phyloP scores from a whole-genome alignment of 2,329 filamentous ascomycete genomes.

The Penicillium sp. region DNA sequence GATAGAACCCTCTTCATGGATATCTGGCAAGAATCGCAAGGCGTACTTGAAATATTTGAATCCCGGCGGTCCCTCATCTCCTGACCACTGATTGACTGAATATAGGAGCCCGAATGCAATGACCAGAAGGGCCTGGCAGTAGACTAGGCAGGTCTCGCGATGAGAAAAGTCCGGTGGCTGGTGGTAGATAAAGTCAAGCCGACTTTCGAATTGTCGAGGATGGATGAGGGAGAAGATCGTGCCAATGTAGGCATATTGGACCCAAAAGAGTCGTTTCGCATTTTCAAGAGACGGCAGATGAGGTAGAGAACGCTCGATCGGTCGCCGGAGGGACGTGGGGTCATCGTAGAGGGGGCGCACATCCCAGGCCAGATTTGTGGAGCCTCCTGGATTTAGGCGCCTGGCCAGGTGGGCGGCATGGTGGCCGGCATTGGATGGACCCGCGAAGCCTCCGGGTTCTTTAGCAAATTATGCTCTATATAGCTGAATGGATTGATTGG shows the following conservation, averaged over 20 bases:
- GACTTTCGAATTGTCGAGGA: conserved; percentile 50
- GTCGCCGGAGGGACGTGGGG: conserved; percentile 33
- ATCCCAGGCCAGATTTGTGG: conserved; percentile 40
- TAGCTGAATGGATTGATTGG: background rate
- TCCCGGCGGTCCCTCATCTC: conserved; percentile 56
- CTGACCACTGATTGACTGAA: conserved; percentile 59
- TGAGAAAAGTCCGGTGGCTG: conserved; percentile 47
- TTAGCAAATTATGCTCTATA: background rate
- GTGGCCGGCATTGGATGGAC: conserved; percentile 39
- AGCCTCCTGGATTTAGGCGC: conserved; percentile 36
- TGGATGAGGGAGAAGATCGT: conserved; percentile 59
- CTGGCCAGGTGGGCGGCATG: conserved; percentile 40
- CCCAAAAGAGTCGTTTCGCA: conserved; percentile 53
- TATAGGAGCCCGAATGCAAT: conserved; percentile 60
- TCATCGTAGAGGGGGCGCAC: conserved; percentile 40
- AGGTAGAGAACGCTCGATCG: conserved; percentile 32
- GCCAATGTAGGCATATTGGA: conserved; percentile 59
- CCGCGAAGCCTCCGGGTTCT: conserved; percentile 33
- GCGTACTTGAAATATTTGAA: conserved; percentile 59
- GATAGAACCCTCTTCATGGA: conserved; percentile 58
- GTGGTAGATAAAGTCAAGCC: conserved; percentile 50
- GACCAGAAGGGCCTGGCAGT: conserved; percentile 56
- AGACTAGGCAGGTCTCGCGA: conserved; percentile 51
- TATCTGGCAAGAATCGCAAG: conserved; percentile 55
- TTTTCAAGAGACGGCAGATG: conserved; percentile 54